Percentiles rank a stretch among this genome's conserved stretches.
These are phyloP conservation scores for Kluyveromyces marxianus DNA, from an alignment of 1,139 yeast species.

Conservation along the genomic window DNA sequence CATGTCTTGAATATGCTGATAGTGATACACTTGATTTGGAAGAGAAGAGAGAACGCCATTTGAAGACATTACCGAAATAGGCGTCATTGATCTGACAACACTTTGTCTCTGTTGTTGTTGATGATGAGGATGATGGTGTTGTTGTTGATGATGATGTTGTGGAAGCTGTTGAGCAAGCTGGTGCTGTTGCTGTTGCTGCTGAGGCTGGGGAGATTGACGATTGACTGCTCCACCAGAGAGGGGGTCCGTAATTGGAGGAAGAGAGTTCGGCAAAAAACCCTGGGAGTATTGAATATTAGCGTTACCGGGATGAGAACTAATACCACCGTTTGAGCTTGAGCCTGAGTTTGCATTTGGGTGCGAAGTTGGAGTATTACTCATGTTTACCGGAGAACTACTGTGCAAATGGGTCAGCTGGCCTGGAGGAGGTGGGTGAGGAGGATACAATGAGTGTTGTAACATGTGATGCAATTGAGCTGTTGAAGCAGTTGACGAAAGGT, in stretches of 20 bases:
- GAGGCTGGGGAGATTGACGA: constrained; percentile 11
- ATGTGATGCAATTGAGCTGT: constrained; percentile 4
- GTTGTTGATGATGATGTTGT: constrained; percentile 12
- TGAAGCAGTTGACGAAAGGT: constrained; percentile 3
- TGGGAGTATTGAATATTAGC: constrained; percentile 3
- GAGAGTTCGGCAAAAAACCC: constrained; percentile 6
- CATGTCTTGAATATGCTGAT: constrained; percentile 5
- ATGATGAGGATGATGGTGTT: not conserved
- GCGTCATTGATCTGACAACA: constrained; percentile 2
- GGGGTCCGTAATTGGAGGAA: constrained; percentile 7
- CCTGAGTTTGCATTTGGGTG: no score
- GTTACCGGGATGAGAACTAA: not conserved
- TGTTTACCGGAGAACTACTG: not conserved
- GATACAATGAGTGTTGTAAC: constrained; percentile 3
- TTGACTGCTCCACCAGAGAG: not conserved
- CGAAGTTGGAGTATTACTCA: not conserved
- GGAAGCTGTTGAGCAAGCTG: constrained; percentile 7
- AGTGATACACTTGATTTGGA: constrained; percentile 4
- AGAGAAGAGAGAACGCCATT: not conserved
- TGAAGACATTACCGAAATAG: constrained; percentile 4
- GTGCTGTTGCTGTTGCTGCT: constrained; percentile 19
- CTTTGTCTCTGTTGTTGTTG: constrained; percentile 7
- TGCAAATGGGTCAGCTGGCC: constrained; percentile 1
- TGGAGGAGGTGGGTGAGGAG: constrained; percentile 3
- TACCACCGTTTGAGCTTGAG: not conserved